These are phyloP conservation scores for Leucocoprinus leucothites DNA, from an alignment of 768 basidiomycete species.

Conservation along the genomic window DNA sequence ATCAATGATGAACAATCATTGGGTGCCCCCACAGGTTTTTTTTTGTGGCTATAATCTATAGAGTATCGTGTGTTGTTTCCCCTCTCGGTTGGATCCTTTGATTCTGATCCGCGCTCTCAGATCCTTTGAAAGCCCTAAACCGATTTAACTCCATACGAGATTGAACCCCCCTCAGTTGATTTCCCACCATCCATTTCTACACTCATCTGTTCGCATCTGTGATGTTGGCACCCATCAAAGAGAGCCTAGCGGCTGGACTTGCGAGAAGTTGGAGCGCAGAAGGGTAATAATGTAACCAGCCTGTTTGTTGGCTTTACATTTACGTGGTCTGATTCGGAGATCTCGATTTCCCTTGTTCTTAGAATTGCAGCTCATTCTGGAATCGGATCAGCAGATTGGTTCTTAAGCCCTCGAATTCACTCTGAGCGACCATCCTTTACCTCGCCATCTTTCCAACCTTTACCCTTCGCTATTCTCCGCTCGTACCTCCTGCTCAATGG, in stretches of 20 bases:
- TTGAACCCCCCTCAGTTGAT: neutral
- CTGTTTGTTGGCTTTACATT: neutral
- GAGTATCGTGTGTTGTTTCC: too few relatives aligned
- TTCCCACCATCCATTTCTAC: neutral
- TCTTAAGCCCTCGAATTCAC: neutral
- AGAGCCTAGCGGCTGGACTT: neutral
- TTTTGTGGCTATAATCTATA: too few relatives aligned
- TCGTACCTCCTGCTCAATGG: neutral
- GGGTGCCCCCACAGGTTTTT: too few relatives aligned
- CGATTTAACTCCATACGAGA: neutral
- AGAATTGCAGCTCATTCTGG: neutral
- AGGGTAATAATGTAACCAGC: neutral
- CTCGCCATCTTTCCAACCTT: too few relatives aligned
- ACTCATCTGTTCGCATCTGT: neutral
- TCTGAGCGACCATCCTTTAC: too few relatives aligned
- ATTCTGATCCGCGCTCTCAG: too few relatives aligned
- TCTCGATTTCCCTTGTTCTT: conserved; percentile 3
- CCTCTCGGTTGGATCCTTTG: too few relatives aligned
- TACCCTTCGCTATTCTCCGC: neutral
- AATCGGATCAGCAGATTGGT: neutral
- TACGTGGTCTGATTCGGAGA: neutral
- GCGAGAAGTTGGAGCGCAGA: neutral
- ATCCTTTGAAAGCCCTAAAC: too few relatives aligned
- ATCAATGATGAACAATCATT: neutral
- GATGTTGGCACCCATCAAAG: neutral